These are phyloP conservation scores for Pyrenochaeta sp. DNA, from an alignment of 2,329 filamentous ascomycete genomes.

Conservation along the genomic window DNA sequence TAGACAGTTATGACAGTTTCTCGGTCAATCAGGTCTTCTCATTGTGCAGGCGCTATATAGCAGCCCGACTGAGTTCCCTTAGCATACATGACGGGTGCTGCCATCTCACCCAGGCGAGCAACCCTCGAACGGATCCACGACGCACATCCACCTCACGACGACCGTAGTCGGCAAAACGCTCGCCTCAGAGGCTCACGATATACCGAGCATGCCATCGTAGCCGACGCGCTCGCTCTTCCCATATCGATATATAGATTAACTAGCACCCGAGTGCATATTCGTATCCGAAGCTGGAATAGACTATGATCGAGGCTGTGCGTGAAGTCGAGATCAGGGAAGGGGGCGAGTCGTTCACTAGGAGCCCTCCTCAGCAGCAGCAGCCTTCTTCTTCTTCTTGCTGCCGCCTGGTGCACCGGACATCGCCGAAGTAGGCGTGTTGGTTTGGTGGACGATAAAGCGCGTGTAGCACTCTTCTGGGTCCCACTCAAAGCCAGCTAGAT, in stretches of 20 bases:
- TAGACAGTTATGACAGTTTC: background rate
- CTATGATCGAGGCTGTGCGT: conserved; percentile 33
- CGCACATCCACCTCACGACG: conserved; percentile 22
- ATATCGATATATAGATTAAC: conserved; percentile 40
- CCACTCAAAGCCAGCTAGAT: conserved; percentile 96
- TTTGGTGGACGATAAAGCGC: conserved; percentile 84
- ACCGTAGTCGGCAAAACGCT: conserved; percentile 21
- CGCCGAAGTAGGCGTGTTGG: conserved; percentile 62
- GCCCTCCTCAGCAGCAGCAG: conserved; percentile 33
- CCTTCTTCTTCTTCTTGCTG: conserved; percentile 53
- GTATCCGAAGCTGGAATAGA: conserved; percentile 31
- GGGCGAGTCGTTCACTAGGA: conserved; percentile 50
- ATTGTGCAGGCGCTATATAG: conserved; percentile 33
- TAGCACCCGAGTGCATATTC: conserved; percentile 34
- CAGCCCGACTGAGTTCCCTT: conserved; percentile 28
- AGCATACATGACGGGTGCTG: conserved; percentile 36
- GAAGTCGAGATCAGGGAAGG: conserved; percentile 45
- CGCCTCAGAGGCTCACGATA: conserved; percentile 24
- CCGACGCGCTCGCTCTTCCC: conserved; percentile 46
- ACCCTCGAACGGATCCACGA: conserved; percentile 30
- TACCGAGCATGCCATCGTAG: conserved; percentile 24
- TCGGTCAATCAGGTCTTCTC: conserved; percentile 28
- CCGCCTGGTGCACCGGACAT: conserved; percentile 55
- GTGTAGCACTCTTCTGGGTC: conserved; percentile 93
- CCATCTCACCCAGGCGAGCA: conserved; percentile 29